phyloP scores from a whole-genome alignment of 257 asterid species.

The Craterostigma plantagineum region DNA sequence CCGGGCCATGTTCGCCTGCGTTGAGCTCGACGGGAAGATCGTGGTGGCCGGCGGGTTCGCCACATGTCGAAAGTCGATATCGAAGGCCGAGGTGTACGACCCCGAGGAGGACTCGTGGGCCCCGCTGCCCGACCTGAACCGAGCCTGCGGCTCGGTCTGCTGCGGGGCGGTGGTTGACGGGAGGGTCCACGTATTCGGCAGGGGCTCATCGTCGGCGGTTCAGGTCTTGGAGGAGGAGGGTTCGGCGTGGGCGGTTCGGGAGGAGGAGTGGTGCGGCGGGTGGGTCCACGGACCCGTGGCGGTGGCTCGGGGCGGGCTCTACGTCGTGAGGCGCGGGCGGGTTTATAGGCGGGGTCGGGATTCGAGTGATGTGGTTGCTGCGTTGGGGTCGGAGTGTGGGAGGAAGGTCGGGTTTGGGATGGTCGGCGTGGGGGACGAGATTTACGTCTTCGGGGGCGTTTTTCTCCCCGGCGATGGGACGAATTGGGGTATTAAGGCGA shows the following conservation, averaged over 20 bases:
- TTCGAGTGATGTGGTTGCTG: constrained; percentile 22
- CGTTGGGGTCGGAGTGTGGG: constrained; percentile 69
- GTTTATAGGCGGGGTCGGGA: constrained; percentile 66
- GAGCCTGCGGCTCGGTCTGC: constrained; percentile 71
- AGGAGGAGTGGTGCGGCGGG: constrained; percentile 31
- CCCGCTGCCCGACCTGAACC: constrained; percentile 82
- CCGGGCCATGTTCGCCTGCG: constrained; percentile 98
- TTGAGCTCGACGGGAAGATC: constrained; percentile 74
- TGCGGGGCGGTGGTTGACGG: constrained; percentile 67
- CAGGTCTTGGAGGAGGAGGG: constrained; percentile 57
- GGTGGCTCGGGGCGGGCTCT: constrained; percentile 66
- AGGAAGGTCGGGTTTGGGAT: constrained; percentile 72
- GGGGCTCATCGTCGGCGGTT: constrained; percentile 75
- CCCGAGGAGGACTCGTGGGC: constrained; percentile 68
- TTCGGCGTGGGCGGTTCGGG: constrained; percentile 73
- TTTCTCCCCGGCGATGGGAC: constrained; percentile 69
- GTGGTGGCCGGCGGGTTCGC: constrained; percentile 97
- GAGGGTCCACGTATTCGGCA: constrained; percentile 73
- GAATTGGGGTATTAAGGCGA: constrained; percentile 64
- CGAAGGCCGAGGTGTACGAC: constrained; percentile 82
- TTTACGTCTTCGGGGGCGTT: constrained; percentile 82
- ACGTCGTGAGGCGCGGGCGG: constrained; percentile 70
- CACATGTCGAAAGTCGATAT: constrained; percentile 70
- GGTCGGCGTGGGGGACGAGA: constrained; percentile 72
- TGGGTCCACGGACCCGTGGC: constrained; percentile 98